Evolutionary conservation across 306 rosid genomes (phyloP).

Genomic region (Vigna mungo): DNA sequence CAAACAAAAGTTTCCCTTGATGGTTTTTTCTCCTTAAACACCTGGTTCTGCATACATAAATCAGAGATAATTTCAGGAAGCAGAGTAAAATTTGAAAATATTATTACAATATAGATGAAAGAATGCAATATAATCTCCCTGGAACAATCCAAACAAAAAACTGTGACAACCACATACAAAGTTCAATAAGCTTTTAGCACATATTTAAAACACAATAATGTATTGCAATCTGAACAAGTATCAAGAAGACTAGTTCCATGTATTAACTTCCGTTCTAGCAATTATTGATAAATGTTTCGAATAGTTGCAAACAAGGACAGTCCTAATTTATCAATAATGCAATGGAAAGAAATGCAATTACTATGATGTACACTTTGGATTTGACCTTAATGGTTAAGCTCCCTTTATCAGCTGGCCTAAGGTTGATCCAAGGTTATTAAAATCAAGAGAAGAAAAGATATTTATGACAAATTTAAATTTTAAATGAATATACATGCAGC

Average conservation of each 20-base stretch:
- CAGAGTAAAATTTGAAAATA: slow-evolving; percentile 37
- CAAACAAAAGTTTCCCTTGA: slow-evolving; percentile 90
- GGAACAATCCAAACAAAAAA: slow-evolving; percentile 39
- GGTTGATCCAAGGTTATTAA: not conserved
- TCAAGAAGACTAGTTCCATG: slow-evolving; percentile 27
- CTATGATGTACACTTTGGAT: too few species aligned
- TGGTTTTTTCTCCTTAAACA: slow-evolving; percentile 89
- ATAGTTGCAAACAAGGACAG: not conserved
- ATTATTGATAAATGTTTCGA: slow-evolving; percentile 1
- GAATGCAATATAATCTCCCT: slow-evolving; percentile 23
- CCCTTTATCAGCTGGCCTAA: not conserved
- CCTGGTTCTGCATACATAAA: slow-evolving; percentile 59
- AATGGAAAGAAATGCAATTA: not conserved
- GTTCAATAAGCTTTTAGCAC: slow-evolving; percentile 25
- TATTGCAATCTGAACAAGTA: slow-evolving; percentile 32
- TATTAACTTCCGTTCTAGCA: slow-evolving; percentile 3
- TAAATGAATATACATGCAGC: not conserved
- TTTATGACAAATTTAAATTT: not conserved
- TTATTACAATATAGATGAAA: slow-evolving; percentile 34
- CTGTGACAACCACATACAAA: slow-evolving; percentile 12
- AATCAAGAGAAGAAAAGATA: too few species aligned
- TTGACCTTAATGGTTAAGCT: not conserved
- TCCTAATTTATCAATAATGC: not conserved
- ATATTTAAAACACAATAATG: not conserved
- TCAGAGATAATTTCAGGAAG: slow-evolving; percentile 32